Base-by-base conservation (phyloP, 192 early-diverging fungal species). In the Entomortierella chlamydospora region DNA sequence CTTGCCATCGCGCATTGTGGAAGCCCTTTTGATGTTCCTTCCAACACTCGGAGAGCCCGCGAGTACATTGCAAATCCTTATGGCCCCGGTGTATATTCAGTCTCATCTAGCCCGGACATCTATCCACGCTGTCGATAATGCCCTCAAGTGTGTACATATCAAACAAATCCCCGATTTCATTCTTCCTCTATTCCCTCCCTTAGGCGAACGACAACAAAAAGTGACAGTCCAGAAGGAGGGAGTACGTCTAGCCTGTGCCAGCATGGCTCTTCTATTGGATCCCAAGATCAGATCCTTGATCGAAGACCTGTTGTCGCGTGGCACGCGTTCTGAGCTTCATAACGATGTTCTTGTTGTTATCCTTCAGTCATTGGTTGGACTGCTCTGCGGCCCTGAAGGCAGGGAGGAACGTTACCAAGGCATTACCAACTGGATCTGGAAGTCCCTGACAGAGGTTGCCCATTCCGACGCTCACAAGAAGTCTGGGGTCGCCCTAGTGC, bases 171-270 rank as follows among this genome's bases (percentile, higher is more conserved):
- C 76, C 1, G 63, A 79, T 18, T 79, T 60, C 55, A 79, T 79
- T 43, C n/a, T 60, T 29, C 76, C 76, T 0, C 56, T 79, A 4
- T 79, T 79, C 58, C 68, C 67, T 2, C 43, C 68, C 13, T 55
- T 30, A 2, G 76, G 43, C 10, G 31, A 68, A 17, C 67, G 68
- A 2, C 76, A 70, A 29, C 56, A 60, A 20, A 79, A 79, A 62
- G 68, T 79, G n/a, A 79, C 76, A 5, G 67, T 79, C 2, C 76
- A 79, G 33, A 79, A 79, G 34, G 76, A 79, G 45, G 76, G 76
- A 30, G 34, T 79, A 11, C 67, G 76, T 12, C 37, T 79, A 9
- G 76, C 63, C 2, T 68, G 65, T 39, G 29, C 53, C 37, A 79
- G 34, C 33, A 61, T 79, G 62, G 30, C 17, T 13, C 51, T 79